Percentiles rank a stretch among this genome's conserved stretches.
phyloP scores from a whole-genome alignment of 805 yeast genomes.

The Candida maesae region DNA sequence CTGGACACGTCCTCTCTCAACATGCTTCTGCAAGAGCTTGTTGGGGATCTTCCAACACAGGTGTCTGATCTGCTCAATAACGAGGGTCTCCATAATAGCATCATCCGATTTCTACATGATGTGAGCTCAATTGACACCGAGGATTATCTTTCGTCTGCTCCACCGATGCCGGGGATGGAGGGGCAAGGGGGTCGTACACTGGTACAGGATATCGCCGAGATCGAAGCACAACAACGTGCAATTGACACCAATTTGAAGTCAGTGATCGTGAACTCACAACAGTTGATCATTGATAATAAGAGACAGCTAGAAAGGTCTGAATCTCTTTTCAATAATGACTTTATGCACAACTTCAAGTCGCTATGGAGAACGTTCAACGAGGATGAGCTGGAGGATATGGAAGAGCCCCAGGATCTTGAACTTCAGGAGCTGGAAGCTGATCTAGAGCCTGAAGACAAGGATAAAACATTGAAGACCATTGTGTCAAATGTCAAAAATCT shows the following conservation, averaged over 20 bases:
- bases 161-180: constrained; percentile 34
- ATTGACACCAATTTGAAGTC: constrained; percentile 44
- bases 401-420: constrained; percentile 24
- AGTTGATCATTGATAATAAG: constrained; percentile 41
- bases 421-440: constrained; percentile 24
- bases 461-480: constrained; percentile 31
- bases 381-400: constrained; percentile 30
- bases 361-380: constrained; percentile 30
- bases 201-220: constrained; percentile 71
- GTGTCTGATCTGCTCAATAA: constrained; percentile 26
- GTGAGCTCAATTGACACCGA: constrained; percentile 46
- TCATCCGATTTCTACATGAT: constrained; percentile 32
- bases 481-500: constrained; percentile 20
- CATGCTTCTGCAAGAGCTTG: constrained; percentile 35
- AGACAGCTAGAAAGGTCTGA: constrained; percentile 32
- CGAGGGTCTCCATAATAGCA: constrained; percentile 33
- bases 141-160: constrained; percentile 41
- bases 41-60: constrained; percentile 27
- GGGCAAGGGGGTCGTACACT: constrained; percentile 32
- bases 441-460: constrained; percentile 20
- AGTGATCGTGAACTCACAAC: constrained; percentile 33
- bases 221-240: constrained; percentile 51
- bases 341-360: constrained; percentile 28
- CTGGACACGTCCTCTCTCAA: constrained; percentile 21
- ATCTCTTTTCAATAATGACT: constrained; percentile 31